Evolutionary conservation across 1,284 basidiomycete genomes (phyloP).

Genomic region (Porogramme epimiltina): DNA sequence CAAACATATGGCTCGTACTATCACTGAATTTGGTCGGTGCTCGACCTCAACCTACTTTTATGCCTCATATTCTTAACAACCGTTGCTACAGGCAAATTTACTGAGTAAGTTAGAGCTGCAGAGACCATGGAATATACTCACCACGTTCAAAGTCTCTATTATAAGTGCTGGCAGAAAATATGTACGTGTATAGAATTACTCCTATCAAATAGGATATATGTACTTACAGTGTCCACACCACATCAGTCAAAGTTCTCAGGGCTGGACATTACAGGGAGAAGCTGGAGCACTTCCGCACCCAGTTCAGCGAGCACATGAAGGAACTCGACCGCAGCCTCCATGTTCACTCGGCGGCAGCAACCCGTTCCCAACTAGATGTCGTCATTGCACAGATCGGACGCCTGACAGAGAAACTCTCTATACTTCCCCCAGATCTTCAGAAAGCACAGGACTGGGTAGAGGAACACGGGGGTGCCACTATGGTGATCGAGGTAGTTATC

Average conservation of each 20-base stretch:
- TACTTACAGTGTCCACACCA: no score
- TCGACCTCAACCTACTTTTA: no score
- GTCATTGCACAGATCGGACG: background rate
- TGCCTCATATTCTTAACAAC: no score
- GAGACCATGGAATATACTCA: no score
- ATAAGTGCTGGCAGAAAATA: background rate
- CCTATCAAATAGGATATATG: no score
- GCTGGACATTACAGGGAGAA: background rate
- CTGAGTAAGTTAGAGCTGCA: background rate
- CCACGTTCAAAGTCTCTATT: background rate
- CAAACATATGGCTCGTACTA: no score
- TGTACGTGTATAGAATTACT: no score
- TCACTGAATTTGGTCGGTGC: slow-evolving; percentile 4
- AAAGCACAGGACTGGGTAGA: background rate
- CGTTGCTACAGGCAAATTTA: background rate
- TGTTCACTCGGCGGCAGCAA: background rate
- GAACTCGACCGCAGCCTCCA: background rate
- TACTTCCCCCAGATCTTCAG: background rate
- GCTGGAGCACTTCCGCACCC: background rate
- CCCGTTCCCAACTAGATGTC: background rate
- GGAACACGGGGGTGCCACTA: background rate
- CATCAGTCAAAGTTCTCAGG: background rate
- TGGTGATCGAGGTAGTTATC: background rate
- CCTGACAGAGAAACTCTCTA: background rate
- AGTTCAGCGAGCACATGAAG: background rate